These are phyloP conservation scores for Avena sativa DNA, from an alignment of 176 grass and related monocot genomes.

Conservation along the genomic window DNA sequence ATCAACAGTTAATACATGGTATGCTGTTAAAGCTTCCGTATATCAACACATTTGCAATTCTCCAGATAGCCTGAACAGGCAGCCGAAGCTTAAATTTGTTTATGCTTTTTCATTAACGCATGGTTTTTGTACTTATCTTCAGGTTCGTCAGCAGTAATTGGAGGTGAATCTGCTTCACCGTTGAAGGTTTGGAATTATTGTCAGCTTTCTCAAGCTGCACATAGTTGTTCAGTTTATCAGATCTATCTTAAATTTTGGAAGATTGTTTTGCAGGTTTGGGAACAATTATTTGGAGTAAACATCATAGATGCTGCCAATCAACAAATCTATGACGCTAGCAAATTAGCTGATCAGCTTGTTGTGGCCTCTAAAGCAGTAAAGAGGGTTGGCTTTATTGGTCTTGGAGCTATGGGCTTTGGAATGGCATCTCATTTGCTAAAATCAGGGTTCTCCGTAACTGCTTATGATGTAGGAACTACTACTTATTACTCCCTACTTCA, in stretches of 20 bases:
- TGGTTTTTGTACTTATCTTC: slow-evolving; percentile 43
- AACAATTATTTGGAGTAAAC: slow-evolving; percentile 83
- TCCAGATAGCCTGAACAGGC: not conserved
- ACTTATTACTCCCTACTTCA: slow-evolving; percentile 30
- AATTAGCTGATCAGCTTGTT: slow-evolving; percentile 69
- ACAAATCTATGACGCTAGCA: slow-evolving; percentile 71
- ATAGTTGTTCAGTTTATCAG: slow-evolving; percentile 26
- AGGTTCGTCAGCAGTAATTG: slow-evolving; percentile 68
- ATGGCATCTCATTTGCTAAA: slow-evolving; percentile 97
- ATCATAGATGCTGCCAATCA: slow-evolving; percentile 75
- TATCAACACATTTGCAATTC: slow-evolving; percentile 12
- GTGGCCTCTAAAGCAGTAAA: slow-evolving; percentile 65
- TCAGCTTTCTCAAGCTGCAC: slow-evolving; percentile 31
- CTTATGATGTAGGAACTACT: slow-evolving; percentile 82
- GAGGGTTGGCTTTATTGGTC: slow-evolving; percentile 91
- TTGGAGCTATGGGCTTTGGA: slow-evolving; percentile 98
- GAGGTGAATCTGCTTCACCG: slow-evolving; percentile 56
- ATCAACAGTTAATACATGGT: slow-evolving; percentile 92
- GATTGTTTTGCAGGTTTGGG: slow-evolving; percentile 69
- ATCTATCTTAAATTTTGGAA: slow-evolving; percentile 38
- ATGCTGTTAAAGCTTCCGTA: slow-evolving; percentile 38
- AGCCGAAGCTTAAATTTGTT: slow-evolving; percentile 3
- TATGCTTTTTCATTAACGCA: slow-evolving; percentile 35
- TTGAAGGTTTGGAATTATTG: slow-evolving; percentile 66
- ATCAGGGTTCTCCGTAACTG: slow-evolving; percentile 80